These are phyloP conservation scores for Penicillium bovifimosum DNA, from an alignment of 495 filamentous ascomycete species.

Conservation along the genomic window DNA sequence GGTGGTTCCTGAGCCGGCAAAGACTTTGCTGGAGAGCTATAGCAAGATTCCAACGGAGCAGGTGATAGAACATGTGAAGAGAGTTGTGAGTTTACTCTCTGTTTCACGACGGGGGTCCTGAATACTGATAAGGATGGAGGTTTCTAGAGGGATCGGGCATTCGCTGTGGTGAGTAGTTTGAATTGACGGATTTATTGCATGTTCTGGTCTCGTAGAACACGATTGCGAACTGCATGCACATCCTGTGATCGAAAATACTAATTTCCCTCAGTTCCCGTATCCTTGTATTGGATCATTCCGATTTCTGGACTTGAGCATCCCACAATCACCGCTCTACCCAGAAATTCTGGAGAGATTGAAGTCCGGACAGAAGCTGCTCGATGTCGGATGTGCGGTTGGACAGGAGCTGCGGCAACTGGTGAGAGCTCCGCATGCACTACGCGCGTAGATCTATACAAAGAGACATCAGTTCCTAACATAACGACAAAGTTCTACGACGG, in stretches of 20 bases:
- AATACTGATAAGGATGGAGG: neutral
- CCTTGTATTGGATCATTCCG: constrained; percentile 50
- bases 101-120: neutral
- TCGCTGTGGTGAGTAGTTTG: constrained; percentile 14
- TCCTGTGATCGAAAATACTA: too few species aligned
- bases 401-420: constrained; percentile 37
- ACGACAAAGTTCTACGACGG: constrained; percentile 24
- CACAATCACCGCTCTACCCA: constrained; percentile 28
- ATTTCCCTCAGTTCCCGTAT: constrained; percentile 32
- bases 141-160: constrained; percentile 16
- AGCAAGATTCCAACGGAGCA: constrained; percentile 40
- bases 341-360: constrained; percentile 38
- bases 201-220: neutral
- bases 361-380: constrained; percentile 32
- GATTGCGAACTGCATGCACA: neutral
- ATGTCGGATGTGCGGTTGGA: constrained; percentile 38
- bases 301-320: constrained; percentile 44
- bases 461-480: neutral
- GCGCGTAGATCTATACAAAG: too few species aligned
- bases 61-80: constrained; percentile 42
- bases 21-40: constrained; percentile 41
- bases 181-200: neutral
- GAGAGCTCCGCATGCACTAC: neutral
- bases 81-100: constrained; percentile 33
- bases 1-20: constrained; percentile 17